phyloP scores from a whole-genome alignment of 2,329 filamentous ascomycete species.

The Epichloe scottii region DNA sequence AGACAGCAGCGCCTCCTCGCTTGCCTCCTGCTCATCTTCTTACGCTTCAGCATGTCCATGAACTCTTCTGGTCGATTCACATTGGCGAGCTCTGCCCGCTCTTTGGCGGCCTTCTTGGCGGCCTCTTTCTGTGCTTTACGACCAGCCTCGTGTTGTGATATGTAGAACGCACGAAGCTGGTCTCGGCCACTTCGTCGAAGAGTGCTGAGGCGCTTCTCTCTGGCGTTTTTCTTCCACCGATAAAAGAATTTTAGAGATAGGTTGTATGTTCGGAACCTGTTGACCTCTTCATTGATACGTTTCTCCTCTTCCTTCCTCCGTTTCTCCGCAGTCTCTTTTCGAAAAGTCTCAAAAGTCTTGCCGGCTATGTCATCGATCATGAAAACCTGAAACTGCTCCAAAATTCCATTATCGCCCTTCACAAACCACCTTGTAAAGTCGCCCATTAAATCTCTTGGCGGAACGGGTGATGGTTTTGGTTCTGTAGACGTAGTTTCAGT shows the following conservation, averaged over 20 bases:
- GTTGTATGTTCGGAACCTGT: constrained; percentile 35
- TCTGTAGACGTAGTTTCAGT: neutral
- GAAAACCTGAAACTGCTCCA: constrained; percentile 36
- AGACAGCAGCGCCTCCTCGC: constrained; percentile 27
- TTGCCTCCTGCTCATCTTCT: constrained; percentile 17
- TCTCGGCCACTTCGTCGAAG: constrained; percentile 40
- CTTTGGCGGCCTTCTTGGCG: constrained; percentile 14
- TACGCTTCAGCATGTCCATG: constrained; percentile 19
- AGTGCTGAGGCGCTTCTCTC: constrained; percentile 34
- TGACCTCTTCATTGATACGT: constrained; percentile 31
- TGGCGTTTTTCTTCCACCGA: constrained; percentile 37
- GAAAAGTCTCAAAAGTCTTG: constrained; percentile 27
- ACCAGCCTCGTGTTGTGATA: constrained; percentile 22
- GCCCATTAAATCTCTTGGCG: constrained; percentile 29
- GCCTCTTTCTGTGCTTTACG: constrained; percentile 23
- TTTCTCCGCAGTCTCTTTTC: constrained; percentile 28
- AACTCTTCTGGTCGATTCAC: constrained; percentile 24
- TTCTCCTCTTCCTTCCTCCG: constrained; percentile 35
- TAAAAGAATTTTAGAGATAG: constrained; percentile 44
- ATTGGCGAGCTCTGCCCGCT: constrained; percentile 13
- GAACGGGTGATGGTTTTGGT: neutral
- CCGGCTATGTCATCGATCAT: constrained; percentile 33
- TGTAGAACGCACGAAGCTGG: constrained; percentile 33
- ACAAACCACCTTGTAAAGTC: constrained; percentile 44
- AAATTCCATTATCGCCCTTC: constrained; percentile 37